Evolutionary conservation across 1,284 basidiomycete genomes (phyloP).

Genomic region (Ganoderma lingzhi): DNA sequence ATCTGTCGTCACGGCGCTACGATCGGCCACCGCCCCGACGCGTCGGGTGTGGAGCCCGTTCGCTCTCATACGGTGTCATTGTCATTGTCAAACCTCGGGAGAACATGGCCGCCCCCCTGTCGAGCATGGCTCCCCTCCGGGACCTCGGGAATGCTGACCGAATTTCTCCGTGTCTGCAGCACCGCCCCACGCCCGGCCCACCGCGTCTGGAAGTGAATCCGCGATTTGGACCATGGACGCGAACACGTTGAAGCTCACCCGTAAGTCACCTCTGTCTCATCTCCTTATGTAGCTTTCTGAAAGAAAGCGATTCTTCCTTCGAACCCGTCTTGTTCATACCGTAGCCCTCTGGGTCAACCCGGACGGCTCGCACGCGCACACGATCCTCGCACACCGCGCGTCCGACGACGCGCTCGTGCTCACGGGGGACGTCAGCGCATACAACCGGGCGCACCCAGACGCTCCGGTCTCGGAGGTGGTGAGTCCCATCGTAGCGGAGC

Average conservation of each 20-base stretch:
- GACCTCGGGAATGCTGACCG: conserved; percentile 4
- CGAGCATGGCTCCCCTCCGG: background rate
- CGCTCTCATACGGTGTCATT: background rate
- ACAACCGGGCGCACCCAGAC: conserved; percentile 28
- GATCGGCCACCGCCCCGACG: background rate
- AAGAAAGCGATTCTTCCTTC: background rate
- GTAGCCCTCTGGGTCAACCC: conserved; percentile 33
- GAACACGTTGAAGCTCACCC: conserved; percentile 27
- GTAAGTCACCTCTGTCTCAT: conserved; percentile 25
- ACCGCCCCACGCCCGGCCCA: conserved; percentile 26
- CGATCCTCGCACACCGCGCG: conserved; percentile 29
- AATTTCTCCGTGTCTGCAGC: conserved; percentile 15
- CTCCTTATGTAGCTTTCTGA: background rate
- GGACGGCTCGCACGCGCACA: conserved; percentile 29
- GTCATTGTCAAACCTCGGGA: background rate
- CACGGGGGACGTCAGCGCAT: conserved; percentile 30
- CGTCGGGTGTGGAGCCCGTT: background rate
- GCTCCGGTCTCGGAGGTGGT: conserved; percentile 26
- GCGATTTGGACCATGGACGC: conserved; percentile 37
- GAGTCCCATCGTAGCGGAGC: background rate
- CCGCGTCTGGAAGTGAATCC: conserved; percentile 29
- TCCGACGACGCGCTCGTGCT: conserved; percentile 30
- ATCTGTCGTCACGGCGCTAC: background rate
- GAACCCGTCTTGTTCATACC: background rate
- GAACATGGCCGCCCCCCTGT: background rate